Evolutionary conservation across 202 grass and related monocot genomes (phyloP).

Genomic region (Carex arenaria): DNA sequence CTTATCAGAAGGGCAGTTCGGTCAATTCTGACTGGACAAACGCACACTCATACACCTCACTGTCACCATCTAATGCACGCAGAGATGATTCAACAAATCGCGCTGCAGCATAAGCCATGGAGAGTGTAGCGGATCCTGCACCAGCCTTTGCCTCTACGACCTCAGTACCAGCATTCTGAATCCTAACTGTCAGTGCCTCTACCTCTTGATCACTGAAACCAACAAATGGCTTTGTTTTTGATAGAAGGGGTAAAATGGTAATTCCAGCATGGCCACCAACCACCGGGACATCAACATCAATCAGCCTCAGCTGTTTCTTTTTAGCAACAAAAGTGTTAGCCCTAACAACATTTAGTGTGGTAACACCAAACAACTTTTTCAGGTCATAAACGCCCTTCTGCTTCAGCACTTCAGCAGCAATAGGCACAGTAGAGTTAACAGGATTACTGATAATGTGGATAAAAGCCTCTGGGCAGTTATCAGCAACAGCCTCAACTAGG

Average conservation of each 20-base stretch:
- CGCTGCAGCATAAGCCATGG: slow-evolving; percentile 84
- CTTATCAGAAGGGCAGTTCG: slow-evolving; percentile 67
- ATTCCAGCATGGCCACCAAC: slow-evolving; percentile 88
- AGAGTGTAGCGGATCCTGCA: slow-evolving; percentile 80
- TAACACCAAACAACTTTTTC: slow-evolving; percentile 83
- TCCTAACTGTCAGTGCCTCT: slow-evolving; percentile 61
- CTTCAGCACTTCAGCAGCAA: slow-evolving; percentile 83
- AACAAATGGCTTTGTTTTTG: slow-evolving; percentile 62
- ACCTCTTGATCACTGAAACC: slow-evolving; percentile 58
- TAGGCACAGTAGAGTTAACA: slow-evolving; percentile 80
- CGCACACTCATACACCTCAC: slow-evolving; percentile 80
- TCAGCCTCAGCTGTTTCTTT: slow-evolving; percentile 72
- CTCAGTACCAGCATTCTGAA: slow-evolving; percentile 87
- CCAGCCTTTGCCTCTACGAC: slow-evolving; percentile 90
- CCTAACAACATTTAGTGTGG: slow-evolving; percentile 77
- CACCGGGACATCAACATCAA: slow-evolving; percentile 85
- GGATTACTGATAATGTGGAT: slow-evolving; percentile 97
- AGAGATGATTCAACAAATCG: slow-evolving; percentile 77
- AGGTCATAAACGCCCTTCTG: slow-evolving; percentile 77
- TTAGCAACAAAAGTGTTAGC: slow-evolving; percentile 80
- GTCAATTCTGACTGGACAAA: slow-evolving; percentile 61
- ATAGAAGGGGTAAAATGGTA: slow-evolving; percentile 75
- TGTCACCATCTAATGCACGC: slow-evolving; percentile 58
- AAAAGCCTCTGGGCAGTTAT: slow-evolving; percentile 71
- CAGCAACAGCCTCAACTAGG: slow-evolving; percentile 78